Evolutionary conservation across 2,329 filamentous ascomycete genomes (phyloP), one percentile per base, ranked within the genome.

Genomic region (Aspergillus sergii): DNA sequence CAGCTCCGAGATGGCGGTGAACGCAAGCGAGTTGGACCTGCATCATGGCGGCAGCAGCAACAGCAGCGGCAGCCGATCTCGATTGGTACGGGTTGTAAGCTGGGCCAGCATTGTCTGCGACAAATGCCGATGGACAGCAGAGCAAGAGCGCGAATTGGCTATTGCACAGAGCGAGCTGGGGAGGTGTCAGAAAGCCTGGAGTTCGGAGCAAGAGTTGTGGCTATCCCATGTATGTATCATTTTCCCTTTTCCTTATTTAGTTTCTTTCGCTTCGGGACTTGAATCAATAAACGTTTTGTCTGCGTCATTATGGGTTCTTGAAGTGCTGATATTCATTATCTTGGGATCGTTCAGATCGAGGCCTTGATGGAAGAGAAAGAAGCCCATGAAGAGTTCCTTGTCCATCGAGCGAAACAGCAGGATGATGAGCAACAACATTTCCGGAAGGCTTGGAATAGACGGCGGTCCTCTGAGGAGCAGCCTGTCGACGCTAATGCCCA

Each of bases 191-290:
- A 77, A 73, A 63, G 73, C 75, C 1, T 77, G 74, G 74, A 76
- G 73, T 58, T 76, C 75, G 11, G 74, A 77, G 58, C 75, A 77
- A 57, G 75, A 77, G 51, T 43, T 77, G 19, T 77, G 75, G 75
- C 58, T 78, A 60, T 63, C 67, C 21, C 69, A 72, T 72, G 75
- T 78, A 71, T 61, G 75, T 72, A 36, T 60, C 19, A 57, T 60
- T 61, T 32, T 57, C 43, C 26, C 19, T 28, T 50, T 51, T 2
- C 36, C 39, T 62, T 39, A 57, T 12, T 28, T 48, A 26, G 14
- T 21, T 55, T 51, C 12, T 48, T 10, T 57, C 39, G 7, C 39
- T 41, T n/a, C 19, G 39, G 39, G 14, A n/a, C 26, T 28, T 28
- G 26, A 28, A 28, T 30, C 14, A 50, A 50, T 19, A 30, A 7